Evolutionary conservation across 305 asterid genomes (phyloP).

Genomic region (Fraxinus sp.): DNA sequence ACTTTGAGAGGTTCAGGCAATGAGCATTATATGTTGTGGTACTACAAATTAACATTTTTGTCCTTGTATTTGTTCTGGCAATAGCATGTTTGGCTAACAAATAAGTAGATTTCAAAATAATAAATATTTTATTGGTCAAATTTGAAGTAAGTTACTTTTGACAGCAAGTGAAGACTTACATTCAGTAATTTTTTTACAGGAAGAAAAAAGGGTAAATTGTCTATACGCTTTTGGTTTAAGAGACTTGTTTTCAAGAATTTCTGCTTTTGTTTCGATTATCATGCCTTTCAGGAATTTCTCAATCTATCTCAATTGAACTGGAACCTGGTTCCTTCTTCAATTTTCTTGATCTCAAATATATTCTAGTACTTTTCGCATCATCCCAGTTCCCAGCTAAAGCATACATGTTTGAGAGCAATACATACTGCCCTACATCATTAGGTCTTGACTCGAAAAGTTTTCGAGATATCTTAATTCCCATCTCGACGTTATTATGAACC

Average conservation of each 20-base stretch:
- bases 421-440: slow-evolving; percentile 47
- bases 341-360: slow-evolving; percentile 26
- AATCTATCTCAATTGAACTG: slow-evolving; percentile 47
- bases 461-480: slow-evolving; percentile 44
- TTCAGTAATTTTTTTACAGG: not conserved
- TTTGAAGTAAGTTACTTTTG: not conserved
- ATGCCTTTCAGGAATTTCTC: slow-evolving; percentile 33
- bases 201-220: not conserved
- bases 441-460: slow-evolving; percentile 40
- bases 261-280: slow-evolving; percentile 29
- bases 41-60: not conserved
- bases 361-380: slow-evolving; percentile 37
- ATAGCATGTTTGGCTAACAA: not conserved
- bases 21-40: not conserved
- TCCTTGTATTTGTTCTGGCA: not conserved
- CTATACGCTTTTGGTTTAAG: not conserved
- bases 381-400: slow-evolving; percentile 53
- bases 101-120: not conserved
- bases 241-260: slow-evolving; percentile 8
- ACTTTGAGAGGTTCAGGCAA: not conserved
- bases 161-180: not conserved
- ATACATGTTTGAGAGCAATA: slow-evolving; percentile 48
- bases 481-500: slow-evolving; percentile 37
- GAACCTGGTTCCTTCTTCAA: slow-evolving; percentile 48
- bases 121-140: not conserved